Percentiles rank a stretch among this genome's conserved stretches.
phyloP scores from a whole-genome alignment of 1,284 basidiomycete genomes.

The Ustilago vetiveriae region DNA sequence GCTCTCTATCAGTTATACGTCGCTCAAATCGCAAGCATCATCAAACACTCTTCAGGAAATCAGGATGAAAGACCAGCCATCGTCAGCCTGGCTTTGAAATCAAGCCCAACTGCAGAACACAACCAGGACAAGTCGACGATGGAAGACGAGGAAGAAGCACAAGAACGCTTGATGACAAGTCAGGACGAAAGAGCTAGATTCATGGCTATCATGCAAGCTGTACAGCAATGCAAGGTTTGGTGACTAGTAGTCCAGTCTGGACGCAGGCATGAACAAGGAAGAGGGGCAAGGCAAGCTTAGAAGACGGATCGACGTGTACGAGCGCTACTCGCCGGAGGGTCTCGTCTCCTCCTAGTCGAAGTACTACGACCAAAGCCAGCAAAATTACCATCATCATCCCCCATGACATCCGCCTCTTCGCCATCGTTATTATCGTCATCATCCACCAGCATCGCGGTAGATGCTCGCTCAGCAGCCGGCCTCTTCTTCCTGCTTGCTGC shows the following conservation, averaged over 20 bases:
- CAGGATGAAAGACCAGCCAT: conserved; percentile 33
- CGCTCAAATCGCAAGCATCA: conserved; percentile 82
- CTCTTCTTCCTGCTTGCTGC: conserved; percentile 3
- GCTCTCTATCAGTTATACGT: conserved; percentile 83
- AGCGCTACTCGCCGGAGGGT: conserved; percentile 2
- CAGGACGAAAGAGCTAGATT: conserved; percentile 77
- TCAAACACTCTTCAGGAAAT: conserved; percentile 72
- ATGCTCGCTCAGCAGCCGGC: background rate
- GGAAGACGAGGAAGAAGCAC: conserved; percentile 13
- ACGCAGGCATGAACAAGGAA: too few species aligned
- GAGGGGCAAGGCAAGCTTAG: too few species aligned
- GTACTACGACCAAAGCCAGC: conserved; percentile 39
- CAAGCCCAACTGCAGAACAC: background rate
- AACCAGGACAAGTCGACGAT: too few species aligned
- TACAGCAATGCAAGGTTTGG: conserved; percentile 69
- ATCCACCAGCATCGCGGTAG: conserved; percentile 11
- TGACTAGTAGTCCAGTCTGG: background rate
- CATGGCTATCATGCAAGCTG: conserved; percentile 75
- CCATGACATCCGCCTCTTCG: conserved; percentile 4
- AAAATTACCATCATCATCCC: conserved; percentile 42
- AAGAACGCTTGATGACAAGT: conserved; percentile 63
- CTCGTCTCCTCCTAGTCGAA: conserved; percentile 26
- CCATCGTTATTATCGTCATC: conserved; percentile 7
- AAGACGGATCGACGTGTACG: conserved; percentile 16
- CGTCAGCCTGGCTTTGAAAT: conserved; percentile 37